These are phyloP conservation scores for Abelmoschus esculentus DNA, from an alignment of 345 rosid genomes.

Conservation along the genomic window DNA sequence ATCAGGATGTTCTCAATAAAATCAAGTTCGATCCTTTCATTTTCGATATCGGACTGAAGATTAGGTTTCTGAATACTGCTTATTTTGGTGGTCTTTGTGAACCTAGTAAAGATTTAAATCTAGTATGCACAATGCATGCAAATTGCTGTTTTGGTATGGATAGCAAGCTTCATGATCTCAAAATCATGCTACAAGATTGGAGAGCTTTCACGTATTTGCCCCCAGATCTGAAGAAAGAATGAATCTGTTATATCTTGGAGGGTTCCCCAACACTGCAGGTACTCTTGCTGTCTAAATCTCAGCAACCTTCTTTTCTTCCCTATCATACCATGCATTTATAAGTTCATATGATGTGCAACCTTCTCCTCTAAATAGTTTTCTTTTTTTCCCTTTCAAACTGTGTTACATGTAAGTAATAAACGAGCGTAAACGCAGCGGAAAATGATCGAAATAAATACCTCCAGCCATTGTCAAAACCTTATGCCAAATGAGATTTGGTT, in stretches of 20 bases:
- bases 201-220: conserved; percentile 33
- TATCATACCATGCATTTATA: neutral
- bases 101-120: conserved; percentile 41
- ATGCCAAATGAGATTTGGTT: too few species aligned
- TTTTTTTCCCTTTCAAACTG: neutral
- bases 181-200: conserved; percentile 57
- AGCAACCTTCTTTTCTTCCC: neutral
- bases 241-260: conserved; percentile 39
- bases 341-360: neutral
- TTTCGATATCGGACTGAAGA: conserved; percentile 27
- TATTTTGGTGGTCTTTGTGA: conserved; percentile 74
- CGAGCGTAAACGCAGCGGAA: too few species aligned
- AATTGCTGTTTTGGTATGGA: conserved; percentile 68
- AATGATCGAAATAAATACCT: too few species aligned
- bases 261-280: conserved; percentile 54
- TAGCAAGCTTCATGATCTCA: conserved; percentile 54
- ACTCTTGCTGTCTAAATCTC: conserved; percentile 2
- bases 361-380: neutral
- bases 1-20: conserved; percentile 69
- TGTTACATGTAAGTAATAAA: too few species aligned
- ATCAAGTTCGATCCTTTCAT: conserved; percentile 42
- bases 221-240: conserved; percentile 7
- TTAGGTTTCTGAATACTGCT: conserved; percentile 58
- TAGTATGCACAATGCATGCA: conserved; percentile 77
- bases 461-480: too few species aligned